phyloP scores from a whole-genome alignment of 306 rosid species.

The Arachis stenosperma region DNA sequence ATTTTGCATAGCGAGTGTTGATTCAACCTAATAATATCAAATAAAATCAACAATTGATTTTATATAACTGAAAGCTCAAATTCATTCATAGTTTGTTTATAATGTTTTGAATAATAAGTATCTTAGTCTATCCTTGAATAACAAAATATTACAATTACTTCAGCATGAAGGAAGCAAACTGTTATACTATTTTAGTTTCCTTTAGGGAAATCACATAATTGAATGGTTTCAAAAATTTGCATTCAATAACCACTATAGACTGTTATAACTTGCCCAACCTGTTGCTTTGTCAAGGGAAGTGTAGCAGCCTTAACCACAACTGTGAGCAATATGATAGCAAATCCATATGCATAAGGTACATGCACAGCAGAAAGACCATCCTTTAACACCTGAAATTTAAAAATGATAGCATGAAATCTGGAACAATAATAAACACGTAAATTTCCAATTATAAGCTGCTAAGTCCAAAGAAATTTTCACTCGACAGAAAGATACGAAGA shows the following conservation, averaged over 20 bases:
- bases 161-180: not conserved
- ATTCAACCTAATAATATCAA: slow-evolving; percentile 71
- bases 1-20: slow-evolving; percentile 97
- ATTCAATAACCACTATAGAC: slow-evolving; percentile 1
- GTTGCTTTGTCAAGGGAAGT: slow-evolving; percentile 91
- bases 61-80: slow-evolving; percentile 28
- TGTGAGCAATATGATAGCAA: slow-evolving; percentile 93
- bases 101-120: slow-evolving; percentile 12
- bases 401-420: not conserved
- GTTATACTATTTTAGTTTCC: not conserved
- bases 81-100: slow-evolving; percentile 19
- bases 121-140: slow-evolving; percentile 32
- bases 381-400: slow-evolving; percentile 68
- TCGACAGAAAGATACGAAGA: not conserved
- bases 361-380: slow-evolving; percentile 82
- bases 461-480: not conserved
- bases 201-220: not conserved
- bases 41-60: slow-evolving; percentile 24
- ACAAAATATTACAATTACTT: slow-evolving; percentile 27
- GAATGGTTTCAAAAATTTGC: slow-evolving; percentile 27
- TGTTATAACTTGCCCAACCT: slow-evolving; percentile 53
- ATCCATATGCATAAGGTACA: slow-evolving; percentile 90
- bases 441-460: slow-evolving; percentile 14
- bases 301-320: slow-evolving; percentile 79
- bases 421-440: slow-evolving; percentile 11